Percentiles rank a stretch among this genome's conserved stretches.
These are phyloP conservation scores for Aaosphaeria pasadenensis DNA, from an alignment of 2,329 filamentous ascomycete species.

Conservation along the genomic window DNA sequence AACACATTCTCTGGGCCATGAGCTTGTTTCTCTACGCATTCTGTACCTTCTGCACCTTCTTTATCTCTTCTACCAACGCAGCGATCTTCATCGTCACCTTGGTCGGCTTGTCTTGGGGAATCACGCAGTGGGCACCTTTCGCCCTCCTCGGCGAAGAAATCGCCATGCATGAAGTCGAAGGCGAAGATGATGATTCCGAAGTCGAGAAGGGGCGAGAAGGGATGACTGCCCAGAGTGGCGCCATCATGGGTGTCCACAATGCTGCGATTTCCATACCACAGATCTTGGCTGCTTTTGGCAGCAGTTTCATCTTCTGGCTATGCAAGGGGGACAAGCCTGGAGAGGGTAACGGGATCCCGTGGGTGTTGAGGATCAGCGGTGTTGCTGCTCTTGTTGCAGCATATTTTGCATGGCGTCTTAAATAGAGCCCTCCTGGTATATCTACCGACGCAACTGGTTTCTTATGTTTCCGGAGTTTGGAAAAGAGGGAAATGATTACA, in stretches of 20 bases:
- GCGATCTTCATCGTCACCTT: neutral
- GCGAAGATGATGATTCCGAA: neutral
- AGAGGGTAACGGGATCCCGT: neutral
- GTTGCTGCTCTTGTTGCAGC: neutral
- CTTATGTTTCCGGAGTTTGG: too few relatives aligned
- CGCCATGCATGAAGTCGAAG: slow-evolving; percentile 3
- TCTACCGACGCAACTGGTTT: too few relatives aligned
- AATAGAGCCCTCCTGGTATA: neutral
- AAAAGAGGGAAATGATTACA: too few relatives aligned
- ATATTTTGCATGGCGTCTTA: neutral
- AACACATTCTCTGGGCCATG: neutral
- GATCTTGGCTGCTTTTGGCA: slow-evolving; percentile 9
- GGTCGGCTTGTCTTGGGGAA: slow-evolving; percentile 24
- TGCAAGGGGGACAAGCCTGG: neutral
- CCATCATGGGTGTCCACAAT: slow-evolving; percentile 13
- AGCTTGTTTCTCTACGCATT: neutral
- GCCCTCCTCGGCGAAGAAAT: slow-evolving; percentile 26
- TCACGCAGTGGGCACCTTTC: slow-evolving; percentile 29
- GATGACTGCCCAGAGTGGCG: slow-evolving; percentile 5
- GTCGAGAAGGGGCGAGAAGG: neutral
- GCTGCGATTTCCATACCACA: slow-evolving; percentile 12
- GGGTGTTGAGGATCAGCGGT: neutral
- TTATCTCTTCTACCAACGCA: neutral
- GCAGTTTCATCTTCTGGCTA: slow-evolving; percentile 4
- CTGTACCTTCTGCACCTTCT: neutral